phyloP scores from a whole-genome alignment of 305 asterid species.

The Solanum hybrid region DNA sequence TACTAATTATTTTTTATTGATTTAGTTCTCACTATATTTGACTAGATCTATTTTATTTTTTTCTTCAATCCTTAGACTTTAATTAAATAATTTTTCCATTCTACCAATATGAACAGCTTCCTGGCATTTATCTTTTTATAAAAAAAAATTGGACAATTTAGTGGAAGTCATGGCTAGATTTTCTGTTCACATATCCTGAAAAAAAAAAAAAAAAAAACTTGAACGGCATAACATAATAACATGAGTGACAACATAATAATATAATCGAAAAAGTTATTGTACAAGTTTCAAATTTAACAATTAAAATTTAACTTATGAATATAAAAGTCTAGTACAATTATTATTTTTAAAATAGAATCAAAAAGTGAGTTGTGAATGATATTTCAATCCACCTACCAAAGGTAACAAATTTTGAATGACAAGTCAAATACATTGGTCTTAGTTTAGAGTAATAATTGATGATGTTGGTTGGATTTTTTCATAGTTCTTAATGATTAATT shows the following conservation, averaged over 20 bases:
- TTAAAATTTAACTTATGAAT: neutral
- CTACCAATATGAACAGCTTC: neutral
- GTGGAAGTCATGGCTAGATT: neutral
- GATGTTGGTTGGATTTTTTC: neutral
- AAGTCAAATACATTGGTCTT: neutral
- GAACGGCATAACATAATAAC: too few relatives aligned
- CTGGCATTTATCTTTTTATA: too few relatives aligned
- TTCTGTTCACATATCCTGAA: neutral
- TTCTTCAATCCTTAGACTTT: neutral
- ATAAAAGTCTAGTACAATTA: neutral
- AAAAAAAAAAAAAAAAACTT: neutral
- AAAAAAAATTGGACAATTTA: too few relatives aligned
- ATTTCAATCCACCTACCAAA: neutral
- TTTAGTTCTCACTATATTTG: neutral
- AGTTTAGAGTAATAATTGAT: neutral
- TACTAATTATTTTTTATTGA: neutral
- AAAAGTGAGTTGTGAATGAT: neutral
- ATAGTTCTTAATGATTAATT: neutral
- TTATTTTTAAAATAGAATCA: neutral
- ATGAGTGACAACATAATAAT: too few relatives aligned
- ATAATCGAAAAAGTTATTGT: too few relatives aligned
- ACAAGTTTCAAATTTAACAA: too few relatives aligned
- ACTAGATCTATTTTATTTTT: neutral
- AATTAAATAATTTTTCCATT: neutral
- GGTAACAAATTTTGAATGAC: neutral